Evolutionary conservation across 495 filamentous ascomycete species (phyloP).

Genomic region (Astrothelium subdiscretum): DNA sequence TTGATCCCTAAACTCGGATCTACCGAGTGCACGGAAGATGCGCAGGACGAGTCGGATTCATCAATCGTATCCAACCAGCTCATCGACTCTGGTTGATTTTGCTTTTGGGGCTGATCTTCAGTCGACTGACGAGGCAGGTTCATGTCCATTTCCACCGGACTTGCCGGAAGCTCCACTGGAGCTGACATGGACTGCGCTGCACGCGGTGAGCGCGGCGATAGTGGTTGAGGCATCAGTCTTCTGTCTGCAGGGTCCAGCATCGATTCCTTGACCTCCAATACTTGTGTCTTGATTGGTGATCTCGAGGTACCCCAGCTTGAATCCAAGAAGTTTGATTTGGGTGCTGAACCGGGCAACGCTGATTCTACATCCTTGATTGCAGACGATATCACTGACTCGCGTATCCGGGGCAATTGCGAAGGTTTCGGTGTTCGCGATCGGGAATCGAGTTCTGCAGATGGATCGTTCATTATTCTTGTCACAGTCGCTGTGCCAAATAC

Average conservation of each 20-base stretch:
- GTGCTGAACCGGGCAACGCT: conserved; percentile 11
- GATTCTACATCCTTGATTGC: conserved; percentile 22
- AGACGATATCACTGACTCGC: conserved; percentile 21
- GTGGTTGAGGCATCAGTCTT: conserved; percentile 50
- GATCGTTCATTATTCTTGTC: conserved; percentile 32
- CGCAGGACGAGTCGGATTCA: conserved; percentile 70
- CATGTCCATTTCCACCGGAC: background rate
- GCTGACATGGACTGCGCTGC: background rate
- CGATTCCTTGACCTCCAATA: background rate
- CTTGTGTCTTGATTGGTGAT: background rate
- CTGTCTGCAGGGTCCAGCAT: conserved; percentile 20
- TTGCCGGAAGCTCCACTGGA: background rate
- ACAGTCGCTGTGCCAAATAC: conserved; percentile 37
- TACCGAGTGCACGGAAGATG: conserved; percentile 71
- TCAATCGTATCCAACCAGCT: conserved; percentile 95
- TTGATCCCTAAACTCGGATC: conserved; percentile 58
- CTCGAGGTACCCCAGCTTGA: background rate
- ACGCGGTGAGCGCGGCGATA: conserved; percentile 46
- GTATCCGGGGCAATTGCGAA: conserved; percentile 7
- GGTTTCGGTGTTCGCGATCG: conserved; percentile 9
- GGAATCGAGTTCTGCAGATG: conserved; percentile 9
- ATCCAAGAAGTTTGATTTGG: conserved; percentile 13
- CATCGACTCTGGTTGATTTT: conserved; percentile 22
- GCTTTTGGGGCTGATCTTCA: background rate
- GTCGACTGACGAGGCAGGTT: background rate